Percentiles rank a stretch among this genome's conserved stretches.
phyloP scores from a whole-genome alignment of 2,329 filamentous ascomycete genomes.

The Myriangium duriaei region DNA sequence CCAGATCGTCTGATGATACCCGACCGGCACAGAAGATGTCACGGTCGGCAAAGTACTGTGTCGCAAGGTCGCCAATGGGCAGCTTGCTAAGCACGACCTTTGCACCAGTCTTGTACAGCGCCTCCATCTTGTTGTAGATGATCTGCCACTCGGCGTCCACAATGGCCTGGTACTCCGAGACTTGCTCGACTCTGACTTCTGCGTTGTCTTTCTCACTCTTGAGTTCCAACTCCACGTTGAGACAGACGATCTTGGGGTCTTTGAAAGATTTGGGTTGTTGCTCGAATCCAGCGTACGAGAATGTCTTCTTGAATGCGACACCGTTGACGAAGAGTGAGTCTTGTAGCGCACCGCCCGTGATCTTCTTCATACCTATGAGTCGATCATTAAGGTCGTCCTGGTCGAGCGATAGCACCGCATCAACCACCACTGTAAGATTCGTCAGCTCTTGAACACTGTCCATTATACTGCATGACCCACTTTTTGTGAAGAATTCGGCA shows the following conservation, averaged over 20 bases:
- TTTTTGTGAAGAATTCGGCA: conserved; percentile 93
- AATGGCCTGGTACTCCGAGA: conserved; percentile 97
- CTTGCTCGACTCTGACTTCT: conserved; percentile 93
- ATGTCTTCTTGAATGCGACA: conserved; percentile 99
- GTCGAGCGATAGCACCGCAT: conserved; percentile 87
- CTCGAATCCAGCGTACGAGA: conserved; percentile 97
- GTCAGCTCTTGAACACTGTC: neutral
- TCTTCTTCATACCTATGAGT: conserved; percentile 96
- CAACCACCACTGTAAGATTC: conserved; percentile 74
- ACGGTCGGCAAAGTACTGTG: conserved; percentile 94
- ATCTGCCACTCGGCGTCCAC: conserved; percentile 99
- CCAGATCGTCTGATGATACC: conserved; percentile 82
- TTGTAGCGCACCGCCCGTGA: conserved; percentile 88
- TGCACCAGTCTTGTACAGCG: conserved; percentile 81
- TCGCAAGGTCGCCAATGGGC: conserved; percentile 92
- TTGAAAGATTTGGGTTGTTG: conserved; percentile 95
- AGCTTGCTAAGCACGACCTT: conserved; percentile 97
- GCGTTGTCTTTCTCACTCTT: conserved; percentile 99
- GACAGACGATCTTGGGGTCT: conserved; percentile 89
- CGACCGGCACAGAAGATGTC: conserved; percentile 97
- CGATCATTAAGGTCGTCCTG: conserved; percentile 97
- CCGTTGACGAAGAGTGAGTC: conserved; percentile 96
- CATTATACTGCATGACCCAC: conserved; percentile 39
- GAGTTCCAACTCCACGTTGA: conserved; percentile 95
- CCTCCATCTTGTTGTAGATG: conserved; percentile 98